Conservation (phyloP, 371 early-diverging fungal genomes). For the Mucor ambiguus region DNA sequence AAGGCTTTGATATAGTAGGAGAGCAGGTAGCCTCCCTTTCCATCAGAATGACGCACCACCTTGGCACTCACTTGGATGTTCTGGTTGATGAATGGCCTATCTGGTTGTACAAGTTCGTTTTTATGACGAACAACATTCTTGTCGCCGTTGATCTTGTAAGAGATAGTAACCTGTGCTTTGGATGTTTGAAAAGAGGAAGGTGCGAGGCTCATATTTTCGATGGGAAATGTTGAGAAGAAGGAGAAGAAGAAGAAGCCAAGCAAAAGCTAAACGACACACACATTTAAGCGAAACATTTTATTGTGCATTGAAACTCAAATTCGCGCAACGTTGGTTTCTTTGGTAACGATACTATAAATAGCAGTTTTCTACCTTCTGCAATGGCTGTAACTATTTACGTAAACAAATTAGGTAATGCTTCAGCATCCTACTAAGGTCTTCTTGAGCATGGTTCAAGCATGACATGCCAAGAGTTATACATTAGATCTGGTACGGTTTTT, state of each 20-base stretch:
- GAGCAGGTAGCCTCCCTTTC: constrained; percentile 24
- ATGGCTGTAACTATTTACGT: too few species aligned
- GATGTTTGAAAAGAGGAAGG: constrained; percentile 24
- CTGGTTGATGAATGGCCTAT: constrained; percentile 22
- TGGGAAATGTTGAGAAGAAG: background rate
- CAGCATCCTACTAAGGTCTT: too few species aligned
- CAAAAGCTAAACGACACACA: background rate
- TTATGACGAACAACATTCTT: constrained; percentile 18
- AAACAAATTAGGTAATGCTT: too few species aligned
- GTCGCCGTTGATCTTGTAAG: constrained; percentile 21
- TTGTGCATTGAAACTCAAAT: background rate
- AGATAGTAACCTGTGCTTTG: constrained; percentile 23
- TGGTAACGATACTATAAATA: background rate
- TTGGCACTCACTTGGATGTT: constrained; percentile 20
- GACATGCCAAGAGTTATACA: too few species aligned
- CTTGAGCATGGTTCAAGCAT: too few species aligned
- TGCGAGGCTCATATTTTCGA: constrained; percentile 21
- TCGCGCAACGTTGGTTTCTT: background rate
- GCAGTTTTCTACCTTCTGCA: background rate
- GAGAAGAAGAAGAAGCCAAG: background rate
- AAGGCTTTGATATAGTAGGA: constrained; percentile 26
- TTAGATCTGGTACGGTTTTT: too few species aligned
- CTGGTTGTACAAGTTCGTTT: constrained; percentile 21
- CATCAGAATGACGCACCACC: constrained; percentile 16
- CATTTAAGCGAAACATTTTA: background rate